Percentiles rank a stretch among this genome's conserved stretches.
Evolutionary conservation across 139 green algal species (phyloP).

Genomic region (Picochlorum costavermella): DNA sequence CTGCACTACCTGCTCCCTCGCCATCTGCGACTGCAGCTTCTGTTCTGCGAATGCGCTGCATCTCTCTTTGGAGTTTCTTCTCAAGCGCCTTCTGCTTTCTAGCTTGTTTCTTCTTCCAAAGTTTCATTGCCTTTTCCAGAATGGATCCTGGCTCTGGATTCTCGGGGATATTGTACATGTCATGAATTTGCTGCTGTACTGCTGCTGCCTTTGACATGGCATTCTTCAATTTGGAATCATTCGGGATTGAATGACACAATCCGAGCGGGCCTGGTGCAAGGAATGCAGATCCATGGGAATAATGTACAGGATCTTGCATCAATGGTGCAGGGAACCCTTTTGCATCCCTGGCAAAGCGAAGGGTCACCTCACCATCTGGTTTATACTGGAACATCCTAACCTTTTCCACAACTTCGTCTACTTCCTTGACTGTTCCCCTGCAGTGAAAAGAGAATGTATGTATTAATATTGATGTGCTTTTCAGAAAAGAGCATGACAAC

Average conservation of each 20-base stretch:
- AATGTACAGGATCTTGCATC: slow-evolving; percentile 82
- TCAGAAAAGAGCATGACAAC: not conserved
- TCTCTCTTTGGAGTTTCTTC: slow-evolving; percentile 24
- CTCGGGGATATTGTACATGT: slow-evolving; percentile 71
- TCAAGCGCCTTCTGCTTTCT: slow-evolving; percentile 28
- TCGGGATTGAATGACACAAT: slow-evolving; percentile 58
- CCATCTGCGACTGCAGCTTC: slow-evolving; percentile 6
- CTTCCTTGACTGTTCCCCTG: slow-evolving; percentile 72
- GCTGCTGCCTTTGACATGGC: slow-evolving; percentile 47
- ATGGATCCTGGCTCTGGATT: slow-evolving; percentile 43
- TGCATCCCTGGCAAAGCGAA: slow-evolving; percentile 65
- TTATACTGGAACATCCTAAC: slow-evolving; percentile 84
- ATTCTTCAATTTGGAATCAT: slow-evolving; percentile 34
- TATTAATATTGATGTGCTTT: not conserved
- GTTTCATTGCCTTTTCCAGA: slow-evolving; percentile 49
- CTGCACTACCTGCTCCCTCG: not conserved
- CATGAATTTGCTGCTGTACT: slow-evolving; percentile 36
- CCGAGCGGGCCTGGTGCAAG: slow-evolving; percentile 72
- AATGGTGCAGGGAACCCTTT: slow-evolving; percentile 51
- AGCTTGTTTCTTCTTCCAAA: slow-evolving; percentile 37
- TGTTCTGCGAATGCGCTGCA: slow-evolving; percentile 25
- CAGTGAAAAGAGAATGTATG: not conserved
- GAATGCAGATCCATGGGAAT: slow-evolving; percentile 80
- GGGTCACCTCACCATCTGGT: slow-evolving; percentile 77
- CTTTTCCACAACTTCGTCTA: slow-evolving; percentile 59